A percentile compares a stretch with the other conserved stretches of the same genome.
phyloP scores from a whole-genome alignment of 305 asterid genomes.

The Fraxinus sp. region DNA sequence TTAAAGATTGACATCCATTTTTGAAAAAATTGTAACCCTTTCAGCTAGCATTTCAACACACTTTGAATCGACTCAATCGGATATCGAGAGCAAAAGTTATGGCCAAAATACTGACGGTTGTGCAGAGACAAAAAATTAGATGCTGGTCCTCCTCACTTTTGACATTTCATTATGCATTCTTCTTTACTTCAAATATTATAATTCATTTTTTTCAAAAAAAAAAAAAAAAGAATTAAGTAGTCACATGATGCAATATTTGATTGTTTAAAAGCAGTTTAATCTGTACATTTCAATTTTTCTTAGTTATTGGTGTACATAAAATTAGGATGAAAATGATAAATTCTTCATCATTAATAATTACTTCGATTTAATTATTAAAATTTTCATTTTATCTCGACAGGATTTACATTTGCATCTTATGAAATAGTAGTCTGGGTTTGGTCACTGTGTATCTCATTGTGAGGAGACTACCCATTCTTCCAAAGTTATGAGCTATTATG shows the following conservation, averaged over 20 bases:
- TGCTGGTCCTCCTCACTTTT: slow-evolving; percentile 40
- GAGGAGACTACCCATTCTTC: not conserved
- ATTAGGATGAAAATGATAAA: not conserved
- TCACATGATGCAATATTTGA: not conserved
- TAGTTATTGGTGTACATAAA: not conserved
- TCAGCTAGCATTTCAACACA: too few relatives aligned
- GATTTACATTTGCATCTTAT: not conserved
- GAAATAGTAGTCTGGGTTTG: not conserved
- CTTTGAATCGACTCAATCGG: too few relatives aligned
- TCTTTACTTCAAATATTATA: not conserved
- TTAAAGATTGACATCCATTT: too few relatives aligned
- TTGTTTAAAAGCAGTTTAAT: not conserved
- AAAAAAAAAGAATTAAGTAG: too few relatives aligned
- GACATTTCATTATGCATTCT: slow-evolving; percentile 19
- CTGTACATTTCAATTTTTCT: not conserved
- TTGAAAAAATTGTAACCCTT: too few relatives aligned
- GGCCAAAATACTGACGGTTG: too few relatives aligned
- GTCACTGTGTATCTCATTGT: not conserved
- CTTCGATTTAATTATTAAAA: not conserved
- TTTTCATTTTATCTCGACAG: not conserved
- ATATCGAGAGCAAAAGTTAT: too few relatives aligned
- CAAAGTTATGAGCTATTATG: not conserved
- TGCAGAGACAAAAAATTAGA: not conserved
- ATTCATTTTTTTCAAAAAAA: not conserved
- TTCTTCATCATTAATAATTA: not conserved